Conservation (phyloP, 2,329 filamentous ascomycete species). For the Scedosporium boydii region DNA sequence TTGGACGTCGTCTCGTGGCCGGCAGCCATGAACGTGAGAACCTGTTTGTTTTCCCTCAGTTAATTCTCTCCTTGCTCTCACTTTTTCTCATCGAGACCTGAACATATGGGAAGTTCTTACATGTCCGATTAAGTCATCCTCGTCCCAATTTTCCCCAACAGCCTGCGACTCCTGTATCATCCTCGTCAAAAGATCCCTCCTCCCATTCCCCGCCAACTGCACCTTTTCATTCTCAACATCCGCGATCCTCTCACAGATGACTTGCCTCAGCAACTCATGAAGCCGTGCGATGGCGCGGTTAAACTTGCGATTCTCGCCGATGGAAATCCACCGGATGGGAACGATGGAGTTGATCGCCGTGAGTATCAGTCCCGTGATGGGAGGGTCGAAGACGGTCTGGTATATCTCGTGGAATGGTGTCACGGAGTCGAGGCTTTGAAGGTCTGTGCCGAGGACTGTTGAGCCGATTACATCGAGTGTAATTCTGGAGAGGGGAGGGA, state of each 20-base stretch:
- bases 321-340: conserved; percentile 25
- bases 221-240: conserved; percentile 12
- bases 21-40: conserved; percentile 33
- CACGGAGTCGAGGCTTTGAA: conserved; percentile 17
- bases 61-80: too few relatives aligned
- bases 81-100: neutral
- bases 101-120: neutral
- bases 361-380: conserved; percentile 13
- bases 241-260: conserved; percentile 16
- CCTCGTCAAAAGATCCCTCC: conserved; percentile 5
- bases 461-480: conserved; percentile 26
- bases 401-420: conserved; percentile 19
- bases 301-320: conserved; percentile 26
- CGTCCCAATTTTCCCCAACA: conserved; percentile 13
- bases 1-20: conserved; percentile 35
- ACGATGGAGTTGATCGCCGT: conserved; percentile 21
- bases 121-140: conserved; percentile 15
- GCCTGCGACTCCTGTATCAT: conserved; percentile 20
- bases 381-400: conserved; percentile 16
- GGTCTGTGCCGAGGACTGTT: conserved; percentile 22
- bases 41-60: conserved; percentile 13
- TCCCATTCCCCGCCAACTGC: conserved; percentile 5
- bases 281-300: conserved; percentile 19
- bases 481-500: conserved; percentile 19
- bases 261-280: conserved; percentile 17